phyloP scores from a whole-genome alignment of 1,284 basidiomycete genomes.

The Phellopilus nigrolimitatus region DNA sequence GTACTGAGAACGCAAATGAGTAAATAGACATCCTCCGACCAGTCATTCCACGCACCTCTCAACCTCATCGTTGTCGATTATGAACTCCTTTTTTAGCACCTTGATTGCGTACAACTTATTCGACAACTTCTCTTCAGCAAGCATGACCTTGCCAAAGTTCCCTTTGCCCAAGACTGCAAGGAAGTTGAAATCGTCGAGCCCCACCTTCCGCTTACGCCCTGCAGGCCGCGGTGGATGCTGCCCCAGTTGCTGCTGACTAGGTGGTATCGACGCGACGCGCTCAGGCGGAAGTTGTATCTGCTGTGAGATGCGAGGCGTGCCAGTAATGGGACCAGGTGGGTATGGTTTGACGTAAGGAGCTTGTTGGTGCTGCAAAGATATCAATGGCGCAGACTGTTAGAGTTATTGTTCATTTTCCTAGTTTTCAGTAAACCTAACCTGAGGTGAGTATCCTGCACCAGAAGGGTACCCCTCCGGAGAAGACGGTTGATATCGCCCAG shows the following conservation, averaged over 20 bases:
- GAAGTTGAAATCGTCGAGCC: constrained; percentile 99
- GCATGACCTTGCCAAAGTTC: constrained; percentile 99
- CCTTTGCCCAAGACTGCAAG: constrained; percentile 97
- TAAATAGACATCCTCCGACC: constrained; percentile 18
- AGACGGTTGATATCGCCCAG: constrained; percentile 10
- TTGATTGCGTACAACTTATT: constrained; percentile 97
- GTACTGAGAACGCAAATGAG: constrained; percentile 55
- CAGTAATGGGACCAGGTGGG: constrained; percentile 17
- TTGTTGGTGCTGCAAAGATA: constrained; percentile 5
- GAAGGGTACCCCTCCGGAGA: constrained; percentile 28
- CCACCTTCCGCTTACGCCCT: constrained; percentile 77
- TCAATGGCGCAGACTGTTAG: background rate
- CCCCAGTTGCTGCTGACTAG: constrained; percentile 28
- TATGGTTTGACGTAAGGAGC: constrained; percentile 9
- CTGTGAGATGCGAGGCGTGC: constrained; percentile 20
- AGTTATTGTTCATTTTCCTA: background rate
- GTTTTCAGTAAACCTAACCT: constrained; percentile 1
- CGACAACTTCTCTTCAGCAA: constrained; percentile 95
- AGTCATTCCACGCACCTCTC: constrained; percentile 67
- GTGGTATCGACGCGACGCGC: constrained; percentile 24
- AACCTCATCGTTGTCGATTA: constrained; percentile 99
- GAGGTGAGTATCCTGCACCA: constrained; percentile 7
- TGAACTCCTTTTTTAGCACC: constrained; percentile 99
- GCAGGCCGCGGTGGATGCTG: constrained; percentile 30
- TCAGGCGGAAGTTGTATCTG: constrained; percentile 22